Evolutionary conservation across 192 early-diverging fungal genomes (phyloP), one percentile per base, ranked within the genome.

Genomic region (Lobosporangium transversale): DNA sequence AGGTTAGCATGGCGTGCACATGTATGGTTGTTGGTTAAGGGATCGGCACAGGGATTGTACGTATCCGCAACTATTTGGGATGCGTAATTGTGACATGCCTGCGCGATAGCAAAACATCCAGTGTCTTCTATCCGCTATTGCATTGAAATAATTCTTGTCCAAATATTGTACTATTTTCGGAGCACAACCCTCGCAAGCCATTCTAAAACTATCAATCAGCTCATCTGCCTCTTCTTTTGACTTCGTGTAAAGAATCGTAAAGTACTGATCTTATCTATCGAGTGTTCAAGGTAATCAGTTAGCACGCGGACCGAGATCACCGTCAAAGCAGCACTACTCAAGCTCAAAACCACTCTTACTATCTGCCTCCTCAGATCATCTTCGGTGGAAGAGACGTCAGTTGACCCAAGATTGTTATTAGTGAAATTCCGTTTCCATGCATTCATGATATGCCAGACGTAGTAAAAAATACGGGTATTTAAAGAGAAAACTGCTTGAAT

Each of bases 51-150:
- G n/a, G n/a, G n/a, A n/a, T n/a, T n/a, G n/a, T n/a, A n/a, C n/a
- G n/a, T n/a, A n/a, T n/a, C n/a, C n/a, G n/a, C n/a, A n/a, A n/a
- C n/a, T n/a, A n/a, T n/a, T n/a, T n/a, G n/a, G n/a, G n/a, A n/a
- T n/a, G n/a, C n/a, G n/a, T n/a, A n/a, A n/a, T n/a, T n/a, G n/a
- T n/a, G 58, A 47, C 8, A 61, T 27, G 4, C 30, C 21, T 18
- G 61, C 2, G 6, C 58, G 59, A 49, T 42, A 54, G 20, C 68
- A 70, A 40, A 47, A 37, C 58, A 70, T 70, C 68, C 53, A 70
- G 51, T 37, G 53, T 20, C 43, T 31, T 52, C 42, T 53, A 40
- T 70, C 58, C 9, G 58, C 18, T 14, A 37, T 44, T 15, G 32
- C 33, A 17, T 54, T 37, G 17, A 61, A 24, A 24, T 70, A 62